Conservation (phyloP, 305 asterid genomes). For the Fraxinus ornus region DNA sequence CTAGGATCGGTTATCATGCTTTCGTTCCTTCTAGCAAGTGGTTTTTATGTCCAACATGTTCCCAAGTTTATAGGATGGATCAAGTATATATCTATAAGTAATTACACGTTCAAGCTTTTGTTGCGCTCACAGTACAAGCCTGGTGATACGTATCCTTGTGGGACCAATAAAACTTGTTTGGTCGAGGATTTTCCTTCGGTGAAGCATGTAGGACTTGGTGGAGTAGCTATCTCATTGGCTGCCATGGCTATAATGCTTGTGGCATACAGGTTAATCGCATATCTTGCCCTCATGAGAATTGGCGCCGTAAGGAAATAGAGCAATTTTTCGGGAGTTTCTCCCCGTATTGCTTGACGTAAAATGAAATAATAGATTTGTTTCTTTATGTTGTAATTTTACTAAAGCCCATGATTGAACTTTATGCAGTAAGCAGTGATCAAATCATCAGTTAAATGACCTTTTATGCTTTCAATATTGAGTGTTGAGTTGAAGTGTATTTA, state of each 20-base stretch:
- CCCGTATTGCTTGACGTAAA: background rate
- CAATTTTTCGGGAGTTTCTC: background rate
- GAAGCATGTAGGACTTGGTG: conserved; percentile 17
- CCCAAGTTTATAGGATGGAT: conserved; percentile 52
- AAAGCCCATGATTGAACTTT: background rate
- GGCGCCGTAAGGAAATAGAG: conserved; percentile 13
- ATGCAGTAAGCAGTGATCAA: background rate
- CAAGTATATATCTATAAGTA: conserved; percentile 39
- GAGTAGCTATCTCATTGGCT: background rate
- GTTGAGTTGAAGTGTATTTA: background rate
- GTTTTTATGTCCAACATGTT: conserved; percentile 43
- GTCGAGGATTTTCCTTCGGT: conserved; percentile 28
- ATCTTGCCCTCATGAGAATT: conserved; percentile 26
- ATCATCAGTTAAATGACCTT: background rate
- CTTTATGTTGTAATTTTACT: background rate
- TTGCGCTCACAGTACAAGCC: conserved; percentile 19
- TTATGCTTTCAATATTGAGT: background rate
- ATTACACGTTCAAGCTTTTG: conserved; percentile 33
- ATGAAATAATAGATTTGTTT: background rate
- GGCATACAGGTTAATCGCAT: conserved; percentile 30
- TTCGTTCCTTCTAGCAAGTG: conserved; percentile 41
- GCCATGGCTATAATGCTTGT: conserved; percentile 28
- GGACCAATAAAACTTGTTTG: background rate
- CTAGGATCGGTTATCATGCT: conserved; percentile 45
- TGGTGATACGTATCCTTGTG: conserved; percentile 25